Base-by-base conservation (phyloP, 495 filamentous ascomycete genomes). In the Lophium mytilinum region DNA sequence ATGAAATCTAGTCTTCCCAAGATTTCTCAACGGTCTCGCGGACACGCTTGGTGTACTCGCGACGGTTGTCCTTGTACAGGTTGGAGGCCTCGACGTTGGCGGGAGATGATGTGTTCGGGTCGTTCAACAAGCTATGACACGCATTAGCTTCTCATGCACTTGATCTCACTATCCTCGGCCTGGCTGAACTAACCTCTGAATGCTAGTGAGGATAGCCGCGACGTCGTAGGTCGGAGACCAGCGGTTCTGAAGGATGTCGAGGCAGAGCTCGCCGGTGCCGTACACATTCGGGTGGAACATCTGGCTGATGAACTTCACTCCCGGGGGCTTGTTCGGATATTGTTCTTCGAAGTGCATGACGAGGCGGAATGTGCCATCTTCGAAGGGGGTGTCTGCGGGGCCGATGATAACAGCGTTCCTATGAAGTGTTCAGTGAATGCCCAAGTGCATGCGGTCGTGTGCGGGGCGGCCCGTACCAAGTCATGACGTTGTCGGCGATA, bases 221-320 rank as follows among this genome's bases (percentile, higher is more conserved):
- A 98, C 94, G 71, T 98, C 93, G 71, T 98, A 98, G 14, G 93
- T 97, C 19, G 93, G 93, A 71, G 93, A 97, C 93, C 93, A 98
- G 60, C 93, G 80, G 68, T 98, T 98, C 71, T 98, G 93, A 60
- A 98, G 75, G 63, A 98, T 98, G 67, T 98, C 93, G 58, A 98
- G 77, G 68, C 93, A 98, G 34, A 98, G 81, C 75, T 98, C 93
- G 17, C 93, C 93, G 2, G 92, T 96, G 30, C 87, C 90, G 67
- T 98, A 98, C 33, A 98, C 93, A 63, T 98, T 98, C 2, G 93
- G 93, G 66, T 98, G 93, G 73, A 98, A 98, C 93, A 98, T 98
- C 66, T 90, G 82, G 71, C 89, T 95, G 72, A 97, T 95, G 70
- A 98, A 98, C 68, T 97, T 97, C 69, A 97, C 93, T 1, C 89